Percentiles rank a stretch among this genome's conserved stretches.
Conservation (phyloP, 2,329 filamentous ascomycete genomes). For the Camillea tinctor region DNA sequence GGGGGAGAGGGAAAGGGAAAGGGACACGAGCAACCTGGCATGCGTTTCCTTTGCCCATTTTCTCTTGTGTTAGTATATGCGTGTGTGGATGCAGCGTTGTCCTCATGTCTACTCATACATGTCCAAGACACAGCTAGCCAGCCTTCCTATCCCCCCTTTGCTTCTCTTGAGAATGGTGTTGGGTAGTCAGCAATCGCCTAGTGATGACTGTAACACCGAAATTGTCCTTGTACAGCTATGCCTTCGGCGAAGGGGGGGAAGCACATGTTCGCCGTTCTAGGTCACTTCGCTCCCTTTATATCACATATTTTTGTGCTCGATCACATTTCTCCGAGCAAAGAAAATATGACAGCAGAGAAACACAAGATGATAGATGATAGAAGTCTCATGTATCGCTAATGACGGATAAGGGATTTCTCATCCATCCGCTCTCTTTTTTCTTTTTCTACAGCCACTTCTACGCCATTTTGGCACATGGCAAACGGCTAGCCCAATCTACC, state of each 20-base stretch:
- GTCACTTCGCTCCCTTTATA: neutral
- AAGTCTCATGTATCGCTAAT: too few species aligned
- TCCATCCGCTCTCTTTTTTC: neutral
- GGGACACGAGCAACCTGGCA: too few species aligned
- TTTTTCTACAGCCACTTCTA: neutral
- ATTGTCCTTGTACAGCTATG: neutral
- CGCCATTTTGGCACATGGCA: neutral
- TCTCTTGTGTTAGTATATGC: neutral
- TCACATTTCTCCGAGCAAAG: constrained; percentile 1
- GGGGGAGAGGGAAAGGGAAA: too few species aligned
- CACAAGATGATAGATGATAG: neutral
- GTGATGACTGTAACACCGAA: constrained; percentile 13
- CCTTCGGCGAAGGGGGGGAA: neutral
- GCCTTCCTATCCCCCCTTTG: constrained; percentile 20
- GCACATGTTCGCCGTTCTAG: neutral
- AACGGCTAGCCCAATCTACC: neutral
- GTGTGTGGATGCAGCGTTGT: constrained; percentile 2
- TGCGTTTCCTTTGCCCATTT: too few species aligned
- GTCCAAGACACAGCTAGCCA: constrained; percentile 20
- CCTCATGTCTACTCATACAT: constrained; percentile 15
- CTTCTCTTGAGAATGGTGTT: constrained; percentile 16
- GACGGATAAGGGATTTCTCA: too few species aligned
- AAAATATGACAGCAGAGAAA: too few species aligned
- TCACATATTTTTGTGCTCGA: neutral
- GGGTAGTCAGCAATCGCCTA: constrained; percentile 10